Evolutionary conservation across 768 basidiomycete species (phyloP).

Genomic region (Leccinum subtestaceum): DNA sequence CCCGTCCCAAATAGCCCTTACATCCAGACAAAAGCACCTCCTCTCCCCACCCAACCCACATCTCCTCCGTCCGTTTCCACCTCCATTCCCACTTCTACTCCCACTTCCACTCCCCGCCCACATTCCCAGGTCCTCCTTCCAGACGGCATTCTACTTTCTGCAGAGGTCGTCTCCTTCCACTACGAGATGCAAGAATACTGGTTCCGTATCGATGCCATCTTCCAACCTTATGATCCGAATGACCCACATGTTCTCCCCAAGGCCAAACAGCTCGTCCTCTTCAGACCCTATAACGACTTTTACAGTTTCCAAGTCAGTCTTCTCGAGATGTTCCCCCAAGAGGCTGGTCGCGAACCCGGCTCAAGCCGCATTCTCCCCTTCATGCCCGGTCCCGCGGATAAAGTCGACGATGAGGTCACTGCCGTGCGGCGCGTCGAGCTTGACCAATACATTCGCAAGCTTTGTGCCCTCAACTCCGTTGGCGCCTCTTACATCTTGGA

Average conservation of each 20-base stretch:
- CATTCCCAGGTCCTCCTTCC: constrained; percentile 54
- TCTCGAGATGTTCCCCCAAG: constrained; percentile 82
- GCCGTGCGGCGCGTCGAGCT: constrained; percentile 78
- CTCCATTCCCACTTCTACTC: background rate
- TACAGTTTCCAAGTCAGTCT: constrained; percentile 94
- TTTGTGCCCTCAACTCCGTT: constrained; percentile 66
- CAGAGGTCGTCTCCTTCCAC: constrained; percentile 95
- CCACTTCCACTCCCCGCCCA: constrained; percentile 30
- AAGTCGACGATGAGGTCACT: constrained; percentile 83
- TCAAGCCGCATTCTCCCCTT: constrained; percentile 81
- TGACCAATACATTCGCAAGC: constrained; percentile 80
- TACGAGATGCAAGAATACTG: constrained; percentile 95
- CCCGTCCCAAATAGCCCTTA: constrained; percentile 46
- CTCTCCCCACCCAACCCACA: constrained; percentile 1
- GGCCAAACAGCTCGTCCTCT: constrained; percentile 80
- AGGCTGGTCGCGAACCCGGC: constrained; percentile 77
- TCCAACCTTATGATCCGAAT: constrained; percentile 72
- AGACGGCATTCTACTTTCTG: constrained; percentile 80
- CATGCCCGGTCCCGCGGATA: constrained; percentile 92
- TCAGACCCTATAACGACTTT: constrained; percentile 96
- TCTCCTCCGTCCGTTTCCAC: constrained; percentile 9
- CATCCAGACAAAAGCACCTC: constrained; percentile 20
- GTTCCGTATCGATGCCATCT: constrained; percentile 92
- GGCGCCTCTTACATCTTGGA: constrained; percentile 81
- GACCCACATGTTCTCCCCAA: constrained; percentile 57